These are phyloP conservation scores for Chalara sp. DNA, from an alignment of 2,329 filamentous ascomycete genomes.

Conservation along the genomic window DNA sequence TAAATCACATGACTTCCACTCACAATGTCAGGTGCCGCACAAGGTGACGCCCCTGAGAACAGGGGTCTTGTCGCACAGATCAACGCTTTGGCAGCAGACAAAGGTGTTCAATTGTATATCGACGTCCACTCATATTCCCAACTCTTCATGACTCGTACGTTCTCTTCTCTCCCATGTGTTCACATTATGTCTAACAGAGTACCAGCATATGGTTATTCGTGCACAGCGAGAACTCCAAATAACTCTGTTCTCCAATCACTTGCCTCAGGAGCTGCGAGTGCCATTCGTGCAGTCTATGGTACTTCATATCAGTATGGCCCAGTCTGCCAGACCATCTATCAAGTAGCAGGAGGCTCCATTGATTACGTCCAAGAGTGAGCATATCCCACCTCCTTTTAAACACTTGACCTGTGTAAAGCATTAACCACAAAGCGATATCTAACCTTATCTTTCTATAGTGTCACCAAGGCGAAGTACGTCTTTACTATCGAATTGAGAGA, in stretches of 20 bases:
- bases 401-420: too few species aligned
- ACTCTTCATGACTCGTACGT: slow-evolving; percentile 41
- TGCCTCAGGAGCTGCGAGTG: slow-evolving; percentile 40
- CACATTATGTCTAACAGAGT: background rate
- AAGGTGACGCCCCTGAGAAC: slow-evolving; percentile 45
- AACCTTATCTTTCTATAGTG: background rate
- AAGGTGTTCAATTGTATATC: slow-evolving; percentile 54
- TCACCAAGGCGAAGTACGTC: slow-evolving; percentile 24
- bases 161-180: background rate
- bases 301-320: slow-evolving; percentile 35
- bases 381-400: too few species aligned
- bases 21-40: slow-evolving; percentile 27
- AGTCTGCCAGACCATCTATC: slow-evolving; percentile 56
- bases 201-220: slow-evolving; percentile 51
- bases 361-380: slow-evolving; percentile 35
- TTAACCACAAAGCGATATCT: too few species aligned
- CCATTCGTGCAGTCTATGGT: slow-evolving; percentile 48
- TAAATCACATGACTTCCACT: too few species aligned
- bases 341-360: slow-evolving; percentile 39
- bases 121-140: slow-evolving; percentile 61
- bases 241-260: slow-evolving; percentile 42
- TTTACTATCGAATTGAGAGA: slow-evolving; percentile 45
- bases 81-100: slow-evolving; percentile 32
- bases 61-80: slow-evolving; percentile 41
- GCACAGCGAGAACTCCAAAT: slow-evolving; percentile 38